phyloP scores from a whole-genome alignment of 306 rosid species.

The Rubus parviflorus region DNA sequence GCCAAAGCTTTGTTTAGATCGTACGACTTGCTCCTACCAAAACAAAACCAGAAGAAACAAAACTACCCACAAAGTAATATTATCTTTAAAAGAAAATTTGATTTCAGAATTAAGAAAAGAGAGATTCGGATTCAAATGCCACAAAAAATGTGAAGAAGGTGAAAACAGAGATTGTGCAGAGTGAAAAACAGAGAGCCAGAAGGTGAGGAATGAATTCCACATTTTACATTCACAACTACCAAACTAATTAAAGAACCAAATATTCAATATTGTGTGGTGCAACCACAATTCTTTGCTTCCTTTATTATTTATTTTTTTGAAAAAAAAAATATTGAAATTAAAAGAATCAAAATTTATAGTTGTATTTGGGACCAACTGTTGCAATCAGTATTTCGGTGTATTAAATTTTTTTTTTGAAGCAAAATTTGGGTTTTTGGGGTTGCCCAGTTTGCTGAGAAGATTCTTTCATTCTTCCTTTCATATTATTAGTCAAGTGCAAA shows the following conservation, averaged over 20 bases:
- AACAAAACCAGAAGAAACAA: not conserved
- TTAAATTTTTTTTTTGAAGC: not conserved
- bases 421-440: not conserved
- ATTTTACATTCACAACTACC: not conserved
- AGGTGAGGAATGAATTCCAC: conserved; percentile 5
- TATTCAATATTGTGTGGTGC: not conserved
- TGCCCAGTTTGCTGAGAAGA: conserved; percentile 2
- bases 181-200: not conserved
- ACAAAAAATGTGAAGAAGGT: not conserved
- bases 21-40: conserved; percentile 7
- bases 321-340: not conserved
- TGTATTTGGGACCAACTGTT: conserved; percentile 22
- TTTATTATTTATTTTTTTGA: too few relatives aligned
- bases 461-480: conserved; percentile 26
- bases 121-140: conserved; percentile 9
- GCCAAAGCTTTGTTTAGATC: not conserved
- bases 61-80: not conserved
- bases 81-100: not conserved
- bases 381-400: not conserved
- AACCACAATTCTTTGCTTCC: not conserved
- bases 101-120: not conserved
- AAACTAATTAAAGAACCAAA: not conserved
- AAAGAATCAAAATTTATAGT: not conserved
- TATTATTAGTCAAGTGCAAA: conserved; percentile 38
- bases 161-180: not conserved